Evolutionary conservation across 768 basidiomycete species (phyloP).

Genomic region (Serendipita sp.): DNA sequence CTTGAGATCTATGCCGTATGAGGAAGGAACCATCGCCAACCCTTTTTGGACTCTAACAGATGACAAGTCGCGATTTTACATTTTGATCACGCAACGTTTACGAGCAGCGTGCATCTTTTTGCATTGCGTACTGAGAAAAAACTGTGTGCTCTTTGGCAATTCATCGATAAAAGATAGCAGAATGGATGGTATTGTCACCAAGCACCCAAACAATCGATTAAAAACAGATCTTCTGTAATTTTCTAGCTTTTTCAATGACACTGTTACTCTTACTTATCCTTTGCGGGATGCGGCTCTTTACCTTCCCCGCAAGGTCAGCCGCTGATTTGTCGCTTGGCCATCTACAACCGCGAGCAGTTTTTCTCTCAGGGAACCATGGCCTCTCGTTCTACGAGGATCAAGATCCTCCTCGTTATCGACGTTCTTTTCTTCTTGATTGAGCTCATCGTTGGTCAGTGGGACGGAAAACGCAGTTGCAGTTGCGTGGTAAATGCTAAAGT

Average conservation of each 20-base stretch:
- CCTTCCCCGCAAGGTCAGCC: neutral
- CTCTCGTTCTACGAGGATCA: conserved; percentile 60
- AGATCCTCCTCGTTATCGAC: conserved; percentile 69
- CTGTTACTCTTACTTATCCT: neutral
- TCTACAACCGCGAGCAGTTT: no score
- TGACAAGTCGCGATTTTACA: neutral
- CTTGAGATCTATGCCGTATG: neutral
- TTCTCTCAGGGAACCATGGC: conserved; percentile 14
- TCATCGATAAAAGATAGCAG: neutral
- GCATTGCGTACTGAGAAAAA: neutral
- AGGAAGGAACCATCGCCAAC: neutral
- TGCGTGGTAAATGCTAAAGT: neutral
- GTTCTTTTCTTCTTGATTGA: conserved; percentile 75
- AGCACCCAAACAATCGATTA: neutral
- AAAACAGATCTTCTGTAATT: neutral
- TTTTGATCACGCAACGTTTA: neutral
- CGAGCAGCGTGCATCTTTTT: neutral
- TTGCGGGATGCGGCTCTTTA: neutral
- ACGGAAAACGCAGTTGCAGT: neutral
- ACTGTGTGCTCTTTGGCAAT: neutral
- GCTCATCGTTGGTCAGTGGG: conserved; percentile 48
- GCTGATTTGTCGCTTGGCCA: no score
- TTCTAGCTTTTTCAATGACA: neutral
- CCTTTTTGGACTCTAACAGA: neutral
- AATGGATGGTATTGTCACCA: neutral